These are phyloP conservation scores for Moesziomyces parantarcticus DNA, from an alignment of 1,284 basidiomycete species.

Conservation along the genomic window DNA sequence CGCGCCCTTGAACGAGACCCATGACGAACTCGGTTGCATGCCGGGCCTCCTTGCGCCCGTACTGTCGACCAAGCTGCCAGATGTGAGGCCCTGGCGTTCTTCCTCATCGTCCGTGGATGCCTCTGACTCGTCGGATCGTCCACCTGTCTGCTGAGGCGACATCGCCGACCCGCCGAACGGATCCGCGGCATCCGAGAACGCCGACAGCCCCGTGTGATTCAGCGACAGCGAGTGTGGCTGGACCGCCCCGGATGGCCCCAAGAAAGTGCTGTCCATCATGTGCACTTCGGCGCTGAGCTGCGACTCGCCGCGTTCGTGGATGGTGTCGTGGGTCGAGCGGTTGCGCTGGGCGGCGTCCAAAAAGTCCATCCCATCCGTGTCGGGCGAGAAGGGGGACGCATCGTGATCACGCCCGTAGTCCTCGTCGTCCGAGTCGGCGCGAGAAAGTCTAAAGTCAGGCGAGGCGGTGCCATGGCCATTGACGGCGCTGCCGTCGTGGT, in stretches of 20 bases:
- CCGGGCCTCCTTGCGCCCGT: conserved; percentile 2
- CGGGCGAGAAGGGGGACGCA: conserved; percentile 29
- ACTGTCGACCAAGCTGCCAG: conserved; percentile 7
- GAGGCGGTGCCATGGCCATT: conserved; percentile 8
- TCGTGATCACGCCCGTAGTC: not conserved
- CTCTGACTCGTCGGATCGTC: conserved; percentile 3
- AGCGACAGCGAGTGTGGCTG: conserved; percentile 10
- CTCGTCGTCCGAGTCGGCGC: conserved; percentile 7
- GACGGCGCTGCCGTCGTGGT: conserved; percentile 4
- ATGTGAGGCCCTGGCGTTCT: conserved; percentile 21
- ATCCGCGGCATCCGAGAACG: conserved; percentile 36
- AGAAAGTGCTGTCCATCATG: conserved; percentile 16
- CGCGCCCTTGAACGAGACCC: not conserved
- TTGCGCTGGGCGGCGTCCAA: conserved; percentile 1
- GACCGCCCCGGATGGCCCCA: conserved; percentile 6
- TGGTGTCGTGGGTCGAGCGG: conserved; percentile 27
- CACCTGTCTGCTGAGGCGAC: conserved; percentile 39
- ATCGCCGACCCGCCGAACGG: conserved; percentile 27
- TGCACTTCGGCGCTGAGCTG: conserved; percentile 20
- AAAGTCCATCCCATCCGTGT: conserved; percentile 1
- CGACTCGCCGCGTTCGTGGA: conserved; percentile 35
- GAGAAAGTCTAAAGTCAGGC: conserved; percentile 12
- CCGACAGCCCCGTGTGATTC: conserved; percentile 37
- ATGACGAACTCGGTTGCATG: not conserved
- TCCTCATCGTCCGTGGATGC: conserved; percentile 15